phyloP scores from a whole-genome alignment of 495 filamentous ascomycete species.

The Sabuloglossum arenarium region DNA sequence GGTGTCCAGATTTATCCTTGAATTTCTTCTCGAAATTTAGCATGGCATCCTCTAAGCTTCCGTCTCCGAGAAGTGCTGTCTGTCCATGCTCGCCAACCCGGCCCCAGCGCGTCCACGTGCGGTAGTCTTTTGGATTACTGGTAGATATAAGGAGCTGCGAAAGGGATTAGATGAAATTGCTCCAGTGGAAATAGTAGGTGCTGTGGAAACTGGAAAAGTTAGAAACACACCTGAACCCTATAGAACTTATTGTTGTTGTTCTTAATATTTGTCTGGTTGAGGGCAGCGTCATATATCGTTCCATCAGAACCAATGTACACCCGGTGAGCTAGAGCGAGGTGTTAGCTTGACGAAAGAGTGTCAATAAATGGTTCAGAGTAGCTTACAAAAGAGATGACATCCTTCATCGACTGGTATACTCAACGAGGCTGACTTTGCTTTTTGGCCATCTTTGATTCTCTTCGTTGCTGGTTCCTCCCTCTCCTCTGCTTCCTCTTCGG shows the following conservation, averaged over 20 bases:
- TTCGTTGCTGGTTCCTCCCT: not conserved
- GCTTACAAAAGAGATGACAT: conserved; percentile 20
- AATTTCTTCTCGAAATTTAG: conserved; percentile 49
- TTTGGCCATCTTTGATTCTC: conserved; percentile 22
- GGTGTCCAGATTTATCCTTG: conserved; percentile 51
- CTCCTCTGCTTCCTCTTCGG: not conserved
- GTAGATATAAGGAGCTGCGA: conserved; percentile 6
- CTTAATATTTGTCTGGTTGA: conserved; percentile 34
- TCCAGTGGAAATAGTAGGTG: not conserved
- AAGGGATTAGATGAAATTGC: conserved; percentile 13
- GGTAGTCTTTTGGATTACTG: conserved; percentile 16
- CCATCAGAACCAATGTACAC: conserved; percentile 45
- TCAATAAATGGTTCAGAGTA: not conserved
- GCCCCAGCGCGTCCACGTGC: conserved; percentile 55
- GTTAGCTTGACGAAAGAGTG: not conserved
- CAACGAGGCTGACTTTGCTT: conserved; percentile 19
- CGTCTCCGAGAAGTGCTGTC: conserved; percentile 23
- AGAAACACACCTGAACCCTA: not conserved
- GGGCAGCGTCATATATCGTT: conserved; percentile 41
- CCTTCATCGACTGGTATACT: conserved; percentile 30
- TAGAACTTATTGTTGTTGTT: conserved; percentile 17
- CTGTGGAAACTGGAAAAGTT: conserved; percentile 12
- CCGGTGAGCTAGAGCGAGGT: conserved; percentile 9
- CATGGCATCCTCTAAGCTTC: conserved; percentile 25
- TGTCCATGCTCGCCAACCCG: conserved; percentile 57